Base-by-base conservation (phyloP, 164 flowering plant genomes). In the Magnolia kwangsiensis region DNA sequence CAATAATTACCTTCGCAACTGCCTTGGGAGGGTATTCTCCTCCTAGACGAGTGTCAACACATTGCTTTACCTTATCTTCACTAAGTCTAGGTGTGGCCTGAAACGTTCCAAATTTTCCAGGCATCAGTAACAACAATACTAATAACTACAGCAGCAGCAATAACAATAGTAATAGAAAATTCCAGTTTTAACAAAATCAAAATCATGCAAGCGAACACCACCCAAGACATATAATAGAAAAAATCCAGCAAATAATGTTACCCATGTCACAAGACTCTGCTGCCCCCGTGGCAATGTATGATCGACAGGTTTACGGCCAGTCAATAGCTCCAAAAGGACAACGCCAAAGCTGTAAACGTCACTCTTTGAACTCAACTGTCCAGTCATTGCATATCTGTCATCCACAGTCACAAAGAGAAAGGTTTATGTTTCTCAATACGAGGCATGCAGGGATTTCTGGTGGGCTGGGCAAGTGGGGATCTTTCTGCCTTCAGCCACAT, bases 191-290 rank as follows among this genome's bases (percentile, higher is more conserved):
- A 20, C 11, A 21, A 65, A 65, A 23, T 65, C 68, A 2, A 65
- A n/a, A 65, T 24, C 68, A 24, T 23, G 19, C 68, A 65, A 6
- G 68, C 10, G 24, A 23, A 23, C 29, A 6, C 29, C 68, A 21
- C 68, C 68, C 0, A 65, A 20, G 29, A 55, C 4, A 2, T 55
- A 9, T 55, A 55, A 55, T 9, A 11, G 13, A 11, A 55, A 55
- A 16, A 55, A 16, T 55, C 16, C 16, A 11, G 61, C 61, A 55
- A 68, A 21, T 13, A 55, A 75, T 14, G 72, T 87, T 87, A 91
- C 96, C 94, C 96, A 91, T 83, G 98, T 91, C 50, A 93, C 98
- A 58, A 93, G 88, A 83, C 98, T 93, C 80, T 93, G 98, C 80
- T 91, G 98, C 45, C 98, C 98, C 58, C 93, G 89, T 21, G 96